Base-by-base conservation (phyloP, 2,329 filamentous ascomycete genomes). In the Colletotrichum sojae region DNA sequence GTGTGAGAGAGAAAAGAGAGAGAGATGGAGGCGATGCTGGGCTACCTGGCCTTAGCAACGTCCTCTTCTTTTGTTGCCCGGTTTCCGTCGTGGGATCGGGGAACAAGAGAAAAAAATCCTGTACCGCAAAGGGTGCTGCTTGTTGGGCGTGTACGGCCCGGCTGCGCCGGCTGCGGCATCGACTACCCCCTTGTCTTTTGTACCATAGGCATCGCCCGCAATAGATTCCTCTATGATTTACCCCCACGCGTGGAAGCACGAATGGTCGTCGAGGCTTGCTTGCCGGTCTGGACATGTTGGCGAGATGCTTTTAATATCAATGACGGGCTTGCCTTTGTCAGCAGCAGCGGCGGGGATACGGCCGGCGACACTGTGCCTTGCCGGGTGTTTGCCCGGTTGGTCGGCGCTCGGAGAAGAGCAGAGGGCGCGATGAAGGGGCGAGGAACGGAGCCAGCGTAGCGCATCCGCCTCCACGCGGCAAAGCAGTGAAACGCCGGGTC, bases 171-270 rank as follows among this genome's bases (percentile, higher is more conserved):
- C 27, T 60, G 67, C 36, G 56, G 65, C 56, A 61, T 53, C 53
- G 64, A 69, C 45, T 9, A 59, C 43, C 31, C 53, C 43, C 46
- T 61, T 71, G 69, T 69, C 66, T 64, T 55, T 67, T 72, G 71
- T 72, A 72, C 63, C 69, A 72, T 72, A 71, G 58, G 70, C 59
- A 67, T 71, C 63, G 66, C 62, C 61, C 67, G 56, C 71, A 72
- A 72, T 72, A 72, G 71, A 72, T 72, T 70, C 60, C 70, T 63
- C 63, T 62, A 54, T 69, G 66, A 66, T 39, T 69, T 69, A 56
- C 43, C 46, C 25, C 22, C 8, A 12, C 22, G 5, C 48, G 48
- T 39, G 1, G 18, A 49, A 22, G 18, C 1, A 20, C 4, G 2
- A 5, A 27, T n/a, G 20, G 16, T 10, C 13, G 13, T 31, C 9